phyloP scores from a whole-genome alignment of 75 land plant species.

The Ceratopteris richardii region DNA sequence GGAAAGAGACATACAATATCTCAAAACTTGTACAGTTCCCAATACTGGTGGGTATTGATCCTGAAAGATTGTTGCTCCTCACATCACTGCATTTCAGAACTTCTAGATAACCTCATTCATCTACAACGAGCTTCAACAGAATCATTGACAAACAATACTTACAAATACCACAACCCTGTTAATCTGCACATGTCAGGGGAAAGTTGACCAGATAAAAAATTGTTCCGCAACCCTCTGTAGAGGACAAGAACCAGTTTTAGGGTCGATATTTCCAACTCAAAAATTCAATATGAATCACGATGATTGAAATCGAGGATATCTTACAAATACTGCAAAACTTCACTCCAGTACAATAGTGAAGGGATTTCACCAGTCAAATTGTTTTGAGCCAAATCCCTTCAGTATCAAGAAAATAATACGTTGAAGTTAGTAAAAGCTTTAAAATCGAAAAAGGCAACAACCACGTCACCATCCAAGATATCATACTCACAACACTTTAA shows the following conservation, averaged over 20 bases:
- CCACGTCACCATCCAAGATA: too few relatives aligned
- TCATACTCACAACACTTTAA: constrained; percentile 50
- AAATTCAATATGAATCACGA: too few relatives aligned
- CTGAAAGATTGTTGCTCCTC: constrained; percentile 68
- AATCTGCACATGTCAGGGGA: constrained; percentile 82
- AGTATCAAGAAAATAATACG: too few relatives aligned
- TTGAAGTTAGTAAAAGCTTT: too few relatives aligned
- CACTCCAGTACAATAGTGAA: constrained; percentile 71
- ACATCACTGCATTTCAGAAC: constrained; percentile 50
- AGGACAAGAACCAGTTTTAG: too few relatives aligned
- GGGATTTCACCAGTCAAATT: constrained; percentile 71
- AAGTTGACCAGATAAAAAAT: constrained; percentile 52
- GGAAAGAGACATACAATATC: constrained; percentile 43
- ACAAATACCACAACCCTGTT: constrained; percentile 85
- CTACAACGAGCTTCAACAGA: not conserved
- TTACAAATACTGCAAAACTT: constrained; percentile 76
- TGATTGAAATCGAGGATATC: too few relatives aligned
- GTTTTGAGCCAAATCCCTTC: constrained; percentile 66
- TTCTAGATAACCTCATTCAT: not conserved
- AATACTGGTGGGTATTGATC: constrained; percentile 68
- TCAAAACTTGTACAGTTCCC: constrained; percentile 97
- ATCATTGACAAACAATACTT: constrained; percentile 14
- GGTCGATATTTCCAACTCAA: too few relatives aligned
- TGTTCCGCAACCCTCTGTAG: constrained; percentile 61
- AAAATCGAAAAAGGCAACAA: too few relatives aligned